Conservation (phyloP, 2,329 filamentous ascomycete species). For the Colletotrichum sp. region DNA sequence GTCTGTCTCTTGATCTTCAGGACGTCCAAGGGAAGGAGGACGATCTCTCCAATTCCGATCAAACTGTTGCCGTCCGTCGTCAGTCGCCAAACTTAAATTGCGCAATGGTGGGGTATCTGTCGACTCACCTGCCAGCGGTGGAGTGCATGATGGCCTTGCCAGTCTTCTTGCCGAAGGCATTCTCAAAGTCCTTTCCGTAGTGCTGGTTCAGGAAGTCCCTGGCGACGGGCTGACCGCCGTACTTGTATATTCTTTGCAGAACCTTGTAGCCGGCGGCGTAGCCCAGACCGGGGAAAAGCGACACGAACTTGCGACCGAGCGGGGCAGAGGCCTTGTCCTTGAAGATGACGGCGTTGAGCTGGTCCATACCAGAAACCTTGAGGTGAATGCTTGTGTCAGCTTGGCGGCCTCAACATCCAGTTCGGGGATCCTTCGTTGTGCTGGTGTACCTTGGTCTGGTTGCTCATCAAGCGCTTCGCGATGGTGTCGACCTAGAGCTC, state of each 20-base stretch:
- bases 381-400: not conserved
- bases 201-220: slow-evolving; percentile 85
- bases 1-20: slow-evolving; percentile 99
- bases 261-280: slow-evolving; percentile 99
- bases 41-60: slow-evolving; percentile 96
- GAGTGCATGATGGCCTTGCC: slow-evolving; percentile 99
- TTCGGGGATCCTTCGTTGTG: slow-evolving; percentile 50
- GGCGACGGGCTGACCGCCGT: slow-evolving; percentile 94
- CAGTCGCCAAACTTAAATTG: not conserved
- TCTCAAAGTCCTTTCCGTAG: slow-evolving; percentile 84
- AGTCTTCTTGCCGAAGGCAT: slow-evolving; percentile 91
- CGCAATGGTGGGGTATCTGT: not conserved
- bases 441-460: slow-evolving; percentile 67
- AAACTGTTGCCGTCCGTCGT: slow-evolving; percentile 59
- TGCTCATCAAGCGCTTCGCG: slow-evolving; percentile 99
- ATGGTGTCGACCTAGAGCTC: slow-evolving; percentile 89
- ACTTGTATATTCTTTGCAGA: slow-evolving; percentile 97
- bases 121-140: slow-evolving; percentile 80
- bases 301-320: slow-evolving; percentile 81
- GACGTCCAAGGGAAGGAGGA: slow-evolving; percentile 92
- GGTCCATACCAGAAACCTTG: slow-evolving; percentile 38
- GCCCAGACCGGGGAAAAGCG: slow-evolving; percentile 93
- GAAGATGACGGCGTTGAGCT: slow-evolving; percentile 93
- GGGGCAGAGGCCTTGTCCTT: slow-evolving; percentile 81
- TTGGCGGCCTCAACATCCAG: not conserved